Evolutionary conservation across 306 rosid species (phyloP), one percentile per base, ranked within the genome.

Genomic region (Cucurbita argyrosperma): DNA sequence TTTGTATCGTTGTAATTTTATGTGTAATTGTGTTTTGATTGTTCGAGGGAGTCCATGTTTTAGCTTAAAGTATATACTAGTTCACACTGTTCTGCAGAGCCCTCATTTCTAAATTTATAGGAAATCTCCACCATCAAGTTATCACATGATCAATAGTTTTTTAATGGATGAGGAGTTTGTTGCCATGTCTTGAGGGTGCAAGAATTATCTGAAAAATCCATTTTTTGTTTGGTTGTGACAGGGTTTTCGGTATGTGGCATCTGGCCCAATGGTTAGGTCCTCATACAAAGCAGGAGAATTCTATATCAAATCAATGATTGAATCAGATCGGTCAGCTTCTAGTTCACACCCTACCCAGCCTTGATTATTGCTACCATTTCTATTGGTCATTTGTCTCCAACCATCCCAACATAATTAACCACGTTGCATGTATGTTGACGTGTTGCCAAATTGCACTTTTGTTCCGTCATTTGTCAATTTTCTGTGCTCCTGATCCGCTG

Each of bases 181-280:
- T 56, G 64, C 54, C 65, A 72, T 54, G 21, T 4, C 19, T 70
- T 8, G 58, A 62, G 74, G 74, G 57, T 47, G 42, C 74, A 70
- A 51, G 16, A 70, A 70, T 54, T 12, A 54, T 54, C 54, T 73
- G 38, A 60, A 50, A 47, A 47, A 69, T 61, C 42, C 53, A 42
- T 72, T 67, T 69, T 76, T 54, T 80, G 72, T 61, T 74, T 80
- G 74, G 78, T 50, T 59, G 79, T 78, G 77, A 76, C 86, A 89
- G 97, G 97, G 96, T 53, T 91, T 94, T 76, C 90, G 91, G 58
- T 89, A 91, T 58, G 95, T 94, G 76, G 99, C 97, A 42, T 89
- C 97, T 71, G 92, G 99, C 59, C 99, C 96, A 61, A 84, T 91
- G 92, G 97, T 94, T 66, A 94, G 97, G 79, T 94, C 96, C 39